Percentiles rank a stretch among this genome's conserved stretches.
Evolutionary conservation across 768 basidiomycete species (phyloP).

Genomic region (Boletellus emodensis): DNA sequence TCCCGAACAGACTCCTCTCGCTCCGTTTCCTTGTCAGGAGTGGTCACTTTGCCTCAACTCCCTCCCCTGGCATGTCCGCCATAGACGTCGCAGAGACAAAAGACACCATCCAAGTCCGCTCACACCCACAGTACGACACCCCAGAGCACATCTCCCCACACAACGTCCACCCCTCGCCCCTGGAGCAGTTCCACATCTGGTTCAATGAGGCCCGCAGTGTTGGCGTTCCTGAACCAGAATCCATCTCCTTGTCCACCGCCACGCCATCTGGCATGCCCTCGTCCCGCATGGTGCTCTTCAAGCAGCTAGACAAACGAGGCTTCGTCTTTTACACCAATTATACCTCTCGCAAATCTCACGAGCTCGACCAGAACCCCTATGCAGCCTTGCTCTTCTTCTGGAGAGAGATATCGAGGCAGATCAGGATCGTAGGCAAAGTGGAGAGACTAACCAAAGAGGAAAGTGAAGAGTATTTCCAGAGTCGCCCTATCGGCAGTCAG

Average conservation of each 20-base stretch:
- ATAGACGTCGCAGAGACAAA: slow-evolving; percentile 40
- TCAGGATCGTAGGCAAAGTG: slow-evolving; percentile 80
- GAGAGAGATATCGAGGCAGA: slow-evolving; percentile 75
- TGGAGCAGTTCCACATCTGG: slow-evolving; percentile 86
- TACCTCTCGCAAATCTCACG: slow-evolving; percentile 84
- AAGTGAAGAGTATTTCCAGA: slow-evolving; percentile 78
- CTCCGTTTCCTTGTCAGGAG: not conserved
- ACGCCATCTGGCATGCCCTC: slow-evolving; percentile 75
- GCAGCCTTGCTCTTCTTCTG: slow-evolving; percentile 90
- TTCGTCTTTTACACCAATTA: slow-evolving; percentile 99
- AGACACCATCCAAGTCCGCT: slow-evolving; percentile 62
- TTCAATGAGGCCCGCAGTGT: slow-evolving; percentile 60
- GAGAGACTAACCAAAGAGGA: slow-evolving; percentile 73
- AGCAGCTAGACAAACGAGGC: slow-evolving; percentile 81
- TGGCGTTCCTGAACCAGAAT: slow-evolving; percentile 84
- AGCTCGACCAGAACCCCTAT: slow-evolving; percentile 71
- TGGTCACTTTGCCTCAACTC: not conserved
- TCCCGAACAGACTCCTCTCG: slow-evolving; percentile 13
- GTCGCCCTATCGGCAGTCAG: slow-evolving; percentile 77
- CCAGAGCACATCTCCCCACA: slow-evolving; percentile 60
- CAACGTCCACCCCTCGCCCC: slow-evolving; percentile 61
- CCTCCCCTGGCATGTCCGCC: slow-evolving; percentile 17
- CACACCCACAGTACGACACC: slow-evolving; percentile 73
- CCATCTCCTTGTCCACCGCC: slow-evolving; percentile 77
- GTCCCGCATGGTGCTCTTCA: slow-evolving; percentile 85